A percentile compares a stretch with the other conserved stretches of the same genome.
Evolutionary conservation across 2,329 filamentous ascomycete species (phyloP).

Genomic region (Colletotrichum falcatum): DNA sequence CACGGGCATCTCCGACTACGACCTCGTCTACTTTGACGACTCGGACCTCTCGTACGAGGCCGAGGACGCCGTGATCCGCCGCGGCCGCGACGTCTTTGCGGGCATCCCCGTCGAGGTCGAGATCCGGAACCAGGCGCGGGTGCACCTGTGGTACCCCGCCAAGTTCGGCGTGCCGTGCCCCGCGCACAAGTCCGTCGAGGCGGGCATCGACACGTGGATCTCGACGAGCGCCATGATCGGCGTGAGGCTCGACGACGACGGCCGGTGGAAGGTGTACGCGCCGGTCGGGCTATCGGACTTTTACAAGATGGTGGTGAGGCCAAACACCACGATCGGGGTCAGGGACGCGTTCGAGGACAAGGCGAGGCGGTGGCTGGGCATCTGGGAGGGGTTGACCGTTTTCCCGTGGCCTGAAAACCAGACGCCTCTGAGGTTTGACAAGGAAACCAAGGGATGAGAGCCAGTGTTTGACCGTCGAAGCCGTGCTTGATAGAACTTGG

Average conservation of each 20-base stretch:
- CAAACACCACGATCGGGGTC: constrained; percentile 47
- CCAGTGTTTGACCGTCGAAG: not conserved
- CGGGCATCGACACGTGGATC: constrained; percentile 51
- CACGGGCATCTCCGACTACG: constrained; percentile 53
- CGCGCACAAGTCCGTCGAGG: constrained; percentile 48
- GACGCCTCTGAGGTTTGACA: not conserved
- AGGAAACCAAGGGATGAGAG: not conserved
- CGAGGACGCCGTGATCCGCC: constrained; percentile 51
- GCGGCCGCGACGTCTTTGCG: constrained; percentile 47
- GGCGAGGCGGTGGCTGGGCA: constrained; percentile 46
- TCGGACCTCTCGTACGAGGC: constrained; percentile 52
- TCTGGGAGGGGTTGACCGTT: constrained; percentile 48
- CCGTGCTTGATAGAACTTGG: too few species aligned
- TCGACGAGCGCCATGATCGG: constrained; percentile 52
- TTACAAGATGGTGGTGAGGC: constrained; percentile 50
- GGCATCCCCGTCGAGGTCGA: constrained; percentile 50
- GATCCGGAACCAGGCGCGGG: constrained; percentile 54
- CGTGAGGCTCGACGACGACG: constrained; percentile 44
- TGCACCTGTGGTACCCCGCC: constrained; percentile 52
- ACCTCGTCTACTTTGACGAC: constrained; percentile 52
- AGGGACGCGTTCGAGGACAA: constrained; percentile 49
- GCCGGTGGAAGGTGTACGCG: constrained; percentile 51
- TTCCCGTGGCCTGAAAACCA: constrained; percentile 44
- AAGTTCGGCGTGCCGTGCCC: constrained; percentile 50
- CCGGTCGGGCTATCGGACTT: constrained; percentile 52